Base-by-base conservation (phyloP, 805 yeast species). In the Candida coquimbonensis region DNA sequence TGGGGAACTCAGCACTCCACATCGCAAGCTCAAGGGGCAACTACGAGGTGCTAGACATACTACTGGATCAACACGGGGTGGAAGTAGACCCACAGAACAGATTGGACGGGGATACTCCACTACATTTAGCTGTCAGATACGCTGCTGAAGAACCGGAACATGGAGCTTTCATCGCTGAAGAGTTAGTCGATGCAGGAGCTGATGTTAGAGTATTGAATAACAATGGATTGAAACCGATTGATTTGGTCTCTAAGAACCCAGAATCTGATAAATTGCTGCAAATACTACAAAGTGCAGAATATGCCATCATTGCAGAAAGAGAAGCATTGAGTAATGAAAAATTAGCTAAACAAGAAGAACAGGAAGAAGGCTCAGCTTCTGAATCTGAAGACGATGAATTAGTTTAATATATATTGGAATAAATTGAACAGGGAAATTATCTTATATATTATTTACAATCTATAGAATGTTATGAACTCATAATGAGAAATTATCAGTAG, bases 101-200 rank as follows among this genome's bases (percentile, higher is more conserved):
- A 34, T 47, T 75, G 27, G 83, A 83, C 43, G 90, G 89, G 35
- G 90, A 87, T 52, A 87, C 97, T 1, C 97, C 99, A 13, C 73
- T 93, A 51, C 98, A 91, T 64, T 67, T 77, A 50, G 95, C 96
- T 6, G 96, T 83, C 12, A 76, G 75, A 49, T 91, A 85, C 62
- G 73, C 90, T 13, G 69, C 71, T 39, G 81, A 79, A 25, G 96
- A 91, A 59, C 87, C 93, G 0, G 96, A 87, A 49, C 89, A 84
- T 63, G 96, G 96, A 1, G 68, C 73, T 24, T 87, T 81, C 53
- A 71, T 89, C 32, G 78, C 82, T 12, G 95, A 87, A 57, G 84
- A 83, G 61, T 74, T 93, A 50, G 69, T 93, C 36, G 96, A 90
- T 57, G 96, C 95, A 27, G 98, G 99, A 3, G 82, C 93, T 2